Conservation (phyloP, 2,329 filamentous ascomycete species). For the Dendrostoma leiphaemia region DNA sequence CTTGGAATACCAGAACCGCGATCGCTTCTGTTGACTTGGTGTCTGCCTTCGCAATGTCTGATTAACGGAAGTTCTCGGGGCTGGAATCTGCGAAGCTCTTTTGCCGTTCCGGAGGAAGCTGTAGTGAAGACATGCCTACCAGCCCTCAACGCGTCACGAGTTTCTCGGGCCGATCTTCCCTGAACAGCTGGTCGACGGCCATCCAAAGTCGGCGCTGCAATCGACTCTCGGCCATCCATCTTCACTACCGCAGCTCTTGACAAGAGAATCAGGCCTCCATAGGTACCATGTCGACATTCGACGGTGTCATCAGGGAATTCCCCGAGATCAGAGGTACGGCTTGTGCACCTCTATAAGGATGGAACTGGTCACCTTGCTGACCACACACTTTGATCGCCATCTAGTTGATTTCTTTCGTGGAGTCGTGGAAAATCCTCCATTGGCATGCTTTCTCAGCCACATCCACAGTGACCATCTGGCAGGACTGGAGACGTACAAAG, state of each 20-base stretch:
- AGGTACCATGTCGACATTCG: constrained; percentile 70
- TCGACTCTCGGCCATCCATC: not conserved
- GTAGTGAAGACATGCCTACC: not conserved
- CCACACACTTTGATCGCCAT: not conserved
- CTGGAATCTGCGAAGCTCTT: too few species aligned
- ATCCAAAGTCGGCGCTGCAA: not conserved
- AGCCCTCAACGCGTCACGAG: not conserved
- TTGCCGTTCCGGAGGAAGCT: too few species aligned
- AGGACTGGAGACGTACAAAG: constrained; percentile 64
- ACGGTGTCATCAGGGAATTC: constrained; percentile 72
- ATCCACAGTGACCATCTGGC: constrained; percentile 87
- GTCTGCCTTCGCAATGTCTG: too few species aligned
- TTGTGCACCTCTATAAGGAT: not conserved
- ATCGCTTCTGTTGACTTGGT: too few species aligned
- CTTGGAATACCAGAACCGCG: too few species aligned
- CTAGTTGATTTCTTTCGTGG: constrained; percentile 79
- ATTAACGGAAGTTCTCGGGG: too few species aligned
- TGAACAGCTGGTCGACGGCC: not conserved
- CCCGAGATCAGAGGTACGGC: constrained; percentile 66
- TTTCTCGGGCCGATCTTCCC: not conserved
- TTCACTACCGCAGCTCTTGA: too few species aligned
- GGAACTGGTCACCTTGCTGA: not conserved
- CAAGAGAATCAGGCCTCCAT: not conserved
- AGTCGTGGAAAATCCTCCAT: constrained; percentile 50
- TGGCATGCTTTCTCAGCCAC: constrained; percentile 89